Evolutionary conservation across 1,284 basidiomycete species (phyloP), one percentile per base, ranked within the genome.

Genomic region (Sporisorium scitamineum): DNA sequence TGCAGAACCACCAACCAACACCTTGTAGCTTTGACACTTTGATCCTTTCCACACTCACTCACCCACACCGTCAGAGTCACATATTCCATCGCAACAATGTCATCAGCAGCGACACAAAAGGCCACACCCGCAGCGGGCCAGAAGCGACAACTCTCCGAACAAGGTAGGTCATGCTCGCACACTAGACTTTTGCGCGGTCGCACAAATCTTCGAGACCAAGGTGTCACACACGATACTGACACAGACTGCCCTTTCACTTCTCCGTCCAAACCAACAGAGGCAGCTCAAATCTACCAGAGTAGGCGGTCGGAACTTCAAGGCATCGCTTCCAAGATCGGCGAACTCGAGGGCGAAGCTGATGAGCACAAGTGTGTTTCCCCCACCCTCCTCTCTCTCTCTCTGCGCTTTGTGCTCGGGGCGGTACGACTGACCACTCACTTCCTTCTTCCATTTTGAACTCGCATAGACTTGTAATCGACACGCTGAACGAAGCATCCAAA

Each of bases 381-480:
- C 32, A 16, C 24, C 39, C 29, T n/a, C 24, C 24, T 13, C 52
- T 18, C 24, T 22, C 37, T 16, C 39, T 20, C 37, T 32, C 22
- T 6, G 10, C 27, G 13, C n/a, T n/a, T 11, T 13, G 18, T 29
- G 5, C 22, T 57, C 14, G 18, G 6, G 16, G 11, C 16, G 8
- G 20, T 26, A 32, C 2, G 10, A 37, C 51, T 42, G 26, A 58
- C 39, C n/a, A 20, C 9, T 10, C 20, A 9, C 16, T 37, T n/a
- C 27, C n/a, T 24, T 27, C 27, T 2, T 52, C 13, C 14, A 2
- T 11, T 20, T n/a, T 29, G 13, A 7, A 16, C 39, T 32, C n/a
- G 6, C 24, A 20, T 79, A 98, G 95, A 45, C 89, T 99, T 18
- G 97, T 99, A 10, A 89, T 99, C 50, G 89, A 90, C 2, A 98